A percentile compares a stretch with the other conserved stretches of the same genome.
Evolutionary conservation across 371 early-diverging fungal genomes (phyloP).

Genomic region (Apophysomyces variabilis): DNA sequence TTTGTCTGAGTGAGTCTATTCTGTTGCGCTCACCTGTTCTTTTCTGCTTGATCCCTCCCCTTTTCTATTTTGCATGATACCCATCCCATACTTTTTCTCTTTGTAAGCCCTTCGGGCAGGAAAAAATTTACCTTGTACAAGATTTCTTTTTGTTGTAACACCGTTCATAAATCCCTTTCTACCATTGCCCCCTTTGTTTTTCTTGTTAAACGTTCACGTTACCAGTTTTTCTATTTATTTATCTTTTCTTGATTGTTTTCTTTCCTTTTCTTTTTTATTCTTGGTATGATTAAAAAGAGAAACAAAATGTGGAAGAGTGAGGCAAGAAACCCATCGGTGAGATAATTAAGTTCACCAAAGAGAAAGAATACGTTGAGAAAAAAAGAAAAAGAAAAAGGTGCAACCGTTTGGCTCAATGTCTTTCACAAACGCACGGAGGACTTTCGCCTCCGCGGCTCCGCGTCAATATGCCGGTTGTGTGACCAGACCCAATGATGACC

Average conservation of each 20-base stretch:
- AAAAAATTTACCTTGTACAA: neutral
- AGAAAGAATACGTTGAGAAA: no score
- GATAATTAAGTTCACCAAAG: neutral
- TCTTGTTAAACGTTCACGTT: neutral
- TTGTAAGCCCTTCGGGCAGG: no score
- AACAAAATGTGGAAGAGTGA: neutral
- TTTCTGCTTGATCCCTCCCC: no score
- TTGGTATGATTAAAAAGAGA: neutral
- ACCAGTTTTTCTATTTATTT: constrained; percentile 6
- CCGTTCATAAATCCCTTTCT: neutral
- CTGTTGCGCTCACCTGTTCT: no score
- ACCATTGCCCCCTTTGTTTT: neutral
- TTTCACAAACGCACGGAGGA: neutral
- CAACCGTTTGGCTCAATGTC: neutral
- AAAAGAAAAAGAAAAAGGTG: no score
- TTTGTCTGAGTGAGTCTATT: neutral
- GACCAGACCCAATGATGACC: no score
- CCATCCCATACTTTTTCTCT: no score
- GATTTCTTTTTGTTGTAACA: neutral
- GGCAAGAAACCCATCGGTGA: neutral
- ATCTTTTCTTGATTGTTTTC: neutral
- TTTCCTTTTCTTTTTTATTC: neutral
- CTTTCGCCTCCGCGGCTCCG: constrained; percentile 8
- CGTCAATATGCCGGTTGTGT: neutral
- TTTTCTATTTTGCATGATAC: no score